Base-by-base conservation (phyloP, 1,139 yeast genomes). In the Casaregolazyma lundiana region DNA sequence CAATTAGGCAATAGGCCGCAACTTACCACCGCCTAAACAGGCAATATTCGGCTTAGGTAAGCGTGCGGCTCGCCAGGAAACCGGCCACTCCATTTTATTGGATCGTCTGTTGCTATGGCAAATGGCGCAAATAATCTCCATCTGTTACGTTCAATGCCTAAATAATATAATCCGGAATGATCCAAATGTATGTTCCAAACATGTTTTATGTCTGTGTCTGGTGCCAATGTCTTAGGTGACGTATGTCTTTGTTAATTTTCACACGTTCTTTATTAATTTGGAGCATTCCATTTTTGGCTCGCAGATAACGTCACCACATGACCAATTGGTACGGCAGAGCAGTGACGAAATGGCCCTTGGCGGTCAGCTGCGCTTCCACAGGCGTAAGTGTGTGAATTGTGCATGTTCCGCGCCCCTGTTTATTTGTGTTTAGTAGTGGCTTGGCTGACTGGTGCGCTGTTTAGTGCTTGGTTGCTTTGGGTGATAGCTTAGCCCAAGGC, bases 401-500 rank as follows among this genome's bases (percentile, higher is more conserved):
- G 19, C 13, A 24, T 24, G 29, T 11, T n/a, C n/a, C n/a, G n/a
- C n/a, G n/a, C n/a, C n/a, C n/a, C n/a, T 24, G 4, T 24, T 24
- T 6, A 9, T 24, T 4, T 24, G 32, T 7, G 2, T 26, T 26
- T 26, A n/a, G 13, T 26, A 26, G 4, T 26, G 32, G 13, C 32
- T 26, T 13, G 15, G 32, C 32, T 26, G 11, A 13, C 15, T 26
- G 15, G 32, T 11, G n/a, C n/a, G 17, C n/a, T 18, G 29, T 16
- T 13, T 19, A 42, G 45, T 15, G 78, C 21, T 69, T 87, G 29
- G 87, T 87, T 62, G 92, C 87, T 0, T 51, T 77, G 2, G 96
- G 96, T 2, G 96, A 88, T 60, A 64, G 70, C 1, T 58, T 84
- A 24, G 95, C 96, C 0, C 96, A 88, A 61, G 46, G 65, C 49